phyloP scores from a whole-genome alignment of 192 early-diverging fungal species.

The Backusella morwellensis region DNA sequence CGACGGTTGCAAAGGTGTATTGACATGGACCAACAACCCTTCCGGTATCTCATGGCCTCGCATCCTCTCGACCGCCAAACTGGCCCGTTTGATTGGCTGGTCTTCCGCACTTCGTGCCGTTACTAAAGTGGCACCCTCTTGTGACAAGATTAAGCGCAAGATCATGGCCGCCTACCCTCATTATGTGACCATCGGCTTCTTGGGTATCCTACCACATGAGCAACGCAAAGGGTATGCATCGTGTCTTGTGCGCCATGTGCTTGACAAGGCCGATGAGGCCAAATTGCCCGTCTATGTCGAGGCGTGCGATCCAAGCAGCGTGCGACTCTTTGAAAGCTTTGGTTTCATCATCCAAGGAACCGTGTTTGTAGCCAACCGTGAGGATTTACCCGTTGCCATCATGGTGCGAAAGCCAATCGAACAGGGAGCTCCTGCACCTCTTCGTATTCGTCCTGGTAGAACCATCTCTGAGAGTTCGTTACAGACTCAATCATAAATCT shows the following conservation, averaged over 20 bases:
- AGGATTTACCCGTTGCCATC: constrained; percentile 23
- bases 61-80: constrained; percentile 4
- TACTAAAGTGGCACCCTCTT: not conserved
- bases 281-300: constrained; percentile 22
- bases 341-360: constrained; percentile 22
- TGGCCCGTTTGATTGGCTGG: constrained; percentile 23
- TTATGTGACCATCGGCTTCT: constrained; percentile 23
- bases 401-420: constrained; percentile 18
- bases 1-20: constrained; percentile 35
- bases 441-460: constrained; percentile 28
- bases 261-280: constrained; percentile 25
- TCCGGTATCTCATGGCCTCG: constrained; percentile 12
- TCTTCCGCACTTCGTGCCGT: constrained; percentile 11
- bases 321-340: constrained; percentile 30
- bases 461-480: constrained; percentile 18
- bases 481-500: not conserved
- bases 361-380: not conserved
- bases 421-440: not conserved
- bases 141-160: not conserved
- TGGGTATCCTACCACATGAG: constrained; percentile 30
- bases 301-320: not conserved
- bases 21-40: constrained; percentile 26
- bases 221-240: constrained; percentile 29
- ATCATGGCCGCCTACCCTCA: constrained; percentile 6
- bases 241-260: constrained; percentile 13